phyloP scores from a whole-genome alignment of 2,329 filamentous ascomycete species.

The Sporothrix euskadiensis region DNA sequence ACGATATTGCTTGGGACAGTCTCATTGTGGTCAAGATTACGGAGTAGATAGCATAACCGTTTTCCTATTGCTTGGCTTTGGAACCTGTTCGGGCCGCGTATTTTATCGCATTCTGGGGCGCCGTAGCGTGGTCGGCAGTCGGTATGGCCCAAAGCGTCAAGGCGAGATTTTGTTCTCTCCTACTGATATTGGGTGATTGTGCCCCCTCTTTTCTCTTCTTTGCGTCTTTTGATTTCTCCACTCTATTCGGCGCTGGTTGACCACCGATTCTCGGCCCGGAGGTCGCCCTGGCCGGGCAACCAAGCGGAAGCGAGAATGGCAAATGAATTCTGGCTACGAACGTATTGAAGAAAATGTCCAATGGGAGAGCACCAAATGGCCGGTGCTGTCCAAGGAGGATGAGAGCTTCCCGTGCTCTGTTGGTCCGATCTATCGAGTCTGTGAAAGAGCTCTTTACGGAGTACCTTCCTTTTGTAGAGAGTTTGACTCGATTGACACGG shows the following conservation, averaged over 20 bases:
- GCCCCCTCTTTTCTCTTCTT: background rate
- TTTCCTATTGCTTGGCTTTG: background rate
- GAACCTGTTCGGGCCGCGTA: no score
- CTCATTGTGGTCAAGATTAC: no score
- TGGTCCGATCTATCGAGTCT: no score
- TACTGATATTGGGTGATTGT: background rate
- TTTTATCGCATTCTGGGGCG: background rate
- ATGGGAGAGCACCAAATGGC: background rate
- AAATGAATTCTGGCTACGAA: background rate
- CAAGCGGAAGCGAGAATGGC: slow-evolving; percentile 13
- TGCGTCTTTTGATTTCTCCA: background rate
- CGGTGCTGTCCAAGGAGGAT: background rate
- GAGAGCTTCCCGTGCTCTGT: no score
- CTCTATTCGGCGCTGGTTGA: background rate
- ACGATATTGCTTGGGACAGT: background rate
- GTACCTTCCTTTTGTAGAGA: background rate
- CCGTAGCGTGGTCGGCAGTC: slow-evolving; percentile 2
- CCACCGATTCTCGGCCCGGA: slow-evolving; percentile 20
- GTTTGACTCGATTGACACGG: background rate
- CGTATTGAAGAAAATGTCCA: background rate
- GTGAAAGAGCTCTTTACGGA: background rate
- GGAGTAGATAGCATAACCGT: background rate
- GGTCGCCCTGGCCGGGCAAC: background rate
- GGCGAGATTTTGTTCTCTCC: background rate
- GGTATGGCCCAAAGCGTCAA: slow-evolving; percentile 1